A percentile compares a stretch with the other conserved stretches of the same genome.
These are phyloP conservation scores for Beauveria bassiana DNA, from an alignment of 2,329 filamentous ascomycete species.

Conservation along the genomic window DNA sequence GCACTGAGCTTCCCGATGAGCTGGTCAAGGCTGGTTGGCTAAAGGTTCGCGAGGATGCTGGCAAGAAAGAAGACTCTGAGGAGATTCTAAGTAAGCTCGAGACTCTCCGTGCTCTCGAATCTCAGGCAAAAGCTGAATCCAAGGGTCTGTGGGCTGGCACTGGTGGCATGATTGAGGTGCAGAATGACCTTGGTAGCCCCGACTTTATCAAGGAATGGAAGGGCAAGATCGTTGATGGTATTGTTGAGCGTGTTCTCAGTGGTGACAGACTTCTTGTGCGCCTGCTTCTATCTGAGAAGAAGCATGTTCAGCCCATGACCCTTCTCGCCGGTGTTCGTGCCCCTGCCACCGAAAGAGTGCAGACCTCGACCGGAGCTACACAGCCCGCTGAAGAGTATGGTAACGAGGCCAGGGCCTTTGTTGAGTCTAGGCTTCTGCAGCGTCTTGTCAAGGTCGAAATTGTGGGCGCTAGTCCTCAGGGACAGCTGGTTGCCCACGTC, in stretches of 20 bases:
- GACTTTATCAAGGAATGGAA: slow-evolving; percentile 80
- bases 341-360: slow-evolving; percentile 79
- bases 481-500: slow-evolving; percentile 80
- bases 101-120: slow-evolving; percentile 68
- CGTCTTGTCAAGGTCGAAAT: slow-evolving; percentile 76
- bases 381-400: slow-evolving; percentile 84
- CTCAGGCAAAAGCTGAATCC: slow-evolving; percentile 65
- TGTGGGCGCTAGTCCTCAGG: slow-evolving; percentile 81
- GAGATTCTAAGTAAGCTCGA: slow-evolving; percentile 66
- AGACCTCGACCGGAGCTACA: slow-evolving; percentile 68
- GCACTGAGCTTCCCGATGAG: slow-evolving; percentile 70
- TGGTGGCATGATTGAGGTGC: slow-evolving; percentile 62
- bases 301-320: slow-evolving; percentile 83
- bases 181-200: slow-evolving; percentile 72
- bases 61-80: slow-evolving; percentile 80
- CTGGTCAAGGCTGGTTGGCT: slow-evolving; percentile 84
- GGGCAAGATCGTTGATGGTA: slow-evolving; percentile 72
- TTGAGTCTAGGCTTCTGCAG: slow-evolving; percentile 79
- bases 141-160: slow-evolving; percentile 74
- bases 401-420: slow-evolving; percentile 80
- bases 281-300: slow-evolving; percentile 68
- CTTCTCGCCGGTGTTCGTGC: slow-evolving; percentile 83
- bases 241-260: slow-evolving; percentile 85
- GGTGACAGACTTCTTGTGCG: slow-evolving; percentile 86
- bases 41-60: slow-evolving; percentile 89